phyloP scores from a whole-genome alignment of 805 yeast genomes.

The Nakazawaea wickerhamii region DNA sequence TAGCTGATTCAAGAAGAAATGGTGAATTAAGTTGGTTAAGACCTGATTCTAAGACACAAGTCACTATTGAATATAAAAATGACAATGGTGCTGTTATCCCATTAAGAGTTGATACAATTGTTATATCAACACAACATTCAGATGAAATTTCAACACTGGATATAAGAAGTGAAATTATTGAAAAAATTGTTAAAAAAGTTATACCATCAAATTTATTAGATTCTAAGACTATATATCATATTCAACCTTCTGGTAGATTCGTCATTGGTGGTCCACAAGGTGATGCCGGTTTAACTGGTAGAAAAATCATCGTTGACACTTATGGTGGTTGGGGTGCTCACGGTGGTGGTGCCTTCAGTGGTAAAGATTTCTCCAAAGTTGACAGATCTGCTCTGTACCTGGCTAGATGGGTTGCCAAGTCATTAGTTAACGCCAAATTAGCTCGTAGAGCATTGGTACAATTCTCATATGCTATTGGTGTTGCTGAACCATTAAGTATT shows the following conservation, averaged over 20 bases:
- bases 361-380: conserved; percentile 99
- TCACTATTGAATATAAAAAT: conserved; percentile 91
- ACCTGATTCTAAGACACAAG: conserved; percentile 99
- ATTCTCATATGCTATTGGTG: conserved; percentile 99
- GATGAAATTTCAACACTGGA: conserved; percentile 93
- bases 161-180: conserved; percentile 69
- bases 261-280: conserved; percentile 99
- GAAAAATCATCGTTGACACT: conserved; percentile 98
- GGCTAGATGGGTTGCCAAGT: conserved; percentile 99
- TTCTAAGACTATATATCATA: conserved; percentile 93
- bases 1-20: conserved; percentile 96
- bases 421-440: conserved; percentile 88
- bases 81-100: conserved; percentile 96
- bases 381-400: conserved; percentile 99
- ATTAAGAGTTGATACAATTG: conserved; percentile 94
- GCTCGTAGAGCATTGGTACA: conserved; percentile 97
- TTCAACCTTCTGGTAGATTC: conserved; percentile 99
- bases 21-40: conserved; percentile 95
- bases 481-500: conserved; percentile 97
- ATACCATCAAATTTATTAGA: conserved; percentile 88
- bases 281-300: conserved; percentile 99
- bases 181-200: conserved; percentile 85
- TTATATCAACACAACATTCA: conserved; percentile 96
- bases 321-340: conserved; percentile 99
- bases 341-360: conserved; percentile 99